Evolutionary conservation across 2,329 filamentous ascomycete species (phyloP).

Genomic region (Pseudogymnoascus sp.): DNA sequence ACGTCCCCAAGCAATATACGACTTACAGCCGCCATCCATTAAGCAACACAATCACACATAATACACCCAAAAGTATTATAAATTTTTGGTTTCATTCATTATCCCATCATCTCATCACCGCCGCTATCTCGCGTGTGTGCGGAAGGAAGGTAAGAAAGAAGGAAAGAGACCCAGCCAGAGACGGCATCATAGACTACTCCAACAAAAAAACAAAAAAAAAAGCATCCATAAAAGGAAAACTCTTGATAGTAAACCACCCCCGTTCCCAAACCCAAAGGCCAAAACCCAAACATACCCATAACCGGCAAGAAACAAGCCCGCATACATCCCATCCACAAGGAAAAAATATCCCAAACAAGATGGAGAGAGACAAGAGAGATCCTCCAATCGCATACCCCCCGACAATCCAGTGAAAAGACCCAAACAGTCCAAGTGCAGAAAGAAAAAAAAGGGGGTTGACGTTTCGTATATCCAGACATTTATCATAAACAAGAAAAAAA

Average conservation of each 20-base stretch:
- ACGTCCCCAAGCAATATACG: too few relatives aligned
- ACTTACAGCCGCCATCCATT: too few relatives aligned
- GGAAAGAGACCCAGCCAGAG: too few relatives aligned
- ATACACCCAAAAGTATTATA: too few relatives aligned
- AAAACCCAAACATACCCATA: background rate
- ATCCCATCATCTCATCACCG: too few relatives aligned
- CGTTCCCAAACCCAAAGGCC: too few relatives aligned
- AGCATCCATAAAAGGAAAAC: background rate
- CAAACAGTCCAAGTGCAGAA: background rate
- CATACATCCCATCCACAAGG: background rate
- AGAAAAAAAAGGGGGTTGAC: background rate
- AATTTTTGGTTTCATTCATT: too few relatives aligned
- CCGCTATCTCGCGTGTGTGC: too few relatives aligned
- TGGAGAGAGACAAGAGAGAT: background rate
- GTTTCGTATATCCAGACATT: background rate
- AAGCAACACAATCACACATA: too few relatives aligned
- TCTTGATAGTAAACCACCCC: too few relatives aligned
- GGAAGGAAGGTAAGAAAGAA: too few relatives aligned
- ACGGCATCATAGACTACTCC: too few relatives aligned
- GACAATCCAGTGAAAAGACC: background rate
- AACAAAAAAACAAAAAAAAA: background rate
- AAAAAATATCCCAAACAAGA: background rate
- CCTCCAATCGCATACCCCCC: background rate
- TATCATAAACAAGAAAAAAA: slow-evolving; percentile 1
- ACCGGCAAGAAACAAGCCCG: background rate